These are phyloP conservation scores for Vigna hirtella DNA, from an alignment of 306 rosid genomes.

Conservation along the genomic window DNA sequence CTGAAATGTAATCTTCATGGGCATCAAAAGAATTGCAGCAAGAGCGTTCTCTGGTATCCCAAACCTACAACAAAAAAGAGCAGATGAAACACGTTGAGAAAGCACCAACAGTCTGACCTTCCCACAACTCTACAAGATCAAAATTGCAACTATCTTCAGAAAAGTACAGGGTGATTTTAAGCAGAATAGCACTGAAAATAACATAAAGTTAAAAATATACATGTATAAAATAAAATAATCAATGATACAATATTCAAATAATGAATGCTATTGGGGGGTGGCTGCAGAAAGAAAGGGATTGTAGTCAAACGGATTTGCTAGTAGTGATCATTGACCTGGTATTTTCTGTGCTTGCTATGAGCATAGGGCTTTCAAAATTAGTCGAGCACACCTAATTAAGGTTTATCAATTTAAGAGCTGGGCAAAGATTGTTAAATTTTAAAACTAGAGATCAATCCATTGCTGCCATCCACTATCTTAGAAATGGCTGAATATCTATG, in stretches of 20 bases:
- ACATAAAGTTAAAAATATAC: not conserved
- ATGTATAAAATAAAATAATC: not conserved
- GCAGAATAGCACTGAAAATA: conserved; percentile 1
- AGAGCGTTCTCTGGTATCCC: conserved; percentile 91
- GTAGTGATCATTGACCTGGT: no score
- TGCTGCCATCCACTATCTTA: conserved; percentile 1
- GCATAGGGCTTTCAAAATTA: not conserved
- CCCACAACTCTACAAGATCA: conserved; percentile 19
- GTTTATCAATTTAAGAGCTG: not conserved
- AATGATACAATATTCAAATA: conserved; percentile 12
- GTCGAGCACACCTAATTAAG: conserved; percentile 11
- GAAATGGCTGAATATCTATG: conserved; percentile 5
- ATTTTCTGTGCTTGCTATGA: not conserved
- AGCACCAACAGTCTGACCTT: not conserved
- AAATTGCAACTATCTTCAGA: conserved; percentile 17
- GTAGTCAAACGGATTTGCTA: no score
- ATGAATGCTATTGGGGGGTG: not conserved
- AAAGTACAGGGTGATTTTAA: not conserved
- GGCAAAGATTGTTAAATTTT: conserved; percentile 12
- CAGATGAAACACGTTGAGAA: conserved; percentile 31
- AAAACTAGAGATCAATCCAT: conserved; percentile 1
- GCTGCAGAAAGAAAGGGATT: no score
- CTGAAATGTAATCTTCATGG: conserved; percentile 84
- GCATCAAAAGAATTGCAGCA: conserved; percentile 76
- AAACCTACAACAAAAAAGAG: conserved; percentile 57